Evolutionary conservation across 164 flowering plant species (phyloP).

Genomic region (Piper betle): DNA sequence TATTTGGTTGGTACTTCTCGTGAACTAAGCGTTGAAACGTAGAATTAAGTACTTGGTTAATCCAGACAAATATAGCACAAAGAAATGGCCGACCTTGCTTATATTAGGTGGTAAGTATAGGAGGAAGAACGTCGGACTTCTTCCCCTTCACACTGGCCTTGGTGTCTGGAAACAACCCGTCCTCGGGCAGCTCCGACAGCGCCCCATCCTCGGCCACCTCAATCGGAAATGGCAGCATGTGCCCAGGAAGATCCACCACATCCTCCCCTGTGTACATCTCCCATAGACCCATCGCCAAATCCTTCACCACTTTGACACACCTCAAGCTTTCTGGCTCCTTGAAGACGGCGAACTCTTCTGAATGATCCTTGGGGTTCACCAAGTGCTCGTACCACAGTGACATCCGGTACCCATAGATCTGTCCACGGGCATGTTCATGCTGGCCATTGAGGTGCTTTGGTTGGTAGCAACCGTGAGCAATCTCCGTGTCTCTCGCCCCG

Average conservation of each 20-base stretch:
- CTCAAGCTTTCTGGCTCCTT: conserved; percentile 15
- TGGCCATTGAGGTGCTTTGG: conserved; percentile 12
- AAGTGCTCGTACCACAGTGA: conserved; percentile 91
- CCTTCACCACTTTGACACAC: conserved; percentile 34
- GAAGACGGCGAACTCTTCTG: not conserved
- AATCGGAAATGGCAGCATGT: conserved; percentile 66
- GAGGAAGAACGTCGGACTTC: conserved; percentile 54
- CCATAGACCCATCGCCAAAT: conserved; percentile 68
- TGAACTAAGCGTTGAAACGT: too few species aligned
- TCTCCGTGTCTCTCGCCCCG: conserved; percentile 83
- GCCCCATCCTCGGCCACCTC: conserved; percentile 35
- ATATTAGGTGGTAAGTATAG: conserved; percentile 42
- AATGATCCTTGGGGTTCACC: conserved; percentile 26
- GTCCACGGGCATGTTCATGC: conserved; percentile 7
- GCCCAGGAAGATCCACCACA: conserved; percentile 73
- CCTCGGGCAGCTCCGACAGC: conserved; percentile 32
- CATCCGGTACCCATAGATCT: conserved; percentile 49
- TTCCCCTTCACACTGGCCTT: conserved; percentile 44
- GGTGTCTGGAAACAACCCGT: conserved; percentile 67
- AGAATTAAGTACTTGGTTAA: too few species aligned
- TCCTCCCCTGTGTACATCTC: conserved; percentile 37
- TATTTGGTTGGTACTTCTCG: too few species aligned
- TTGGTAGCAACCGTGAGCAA: conserved; percentile 86
- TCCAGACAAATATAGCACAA: too few species aligned
- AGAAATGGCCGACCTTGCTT: not conserved